Evolutionary conservation across 345 rosid species (phyloP).

Genomic region (Physaria fendleri): DNA sequence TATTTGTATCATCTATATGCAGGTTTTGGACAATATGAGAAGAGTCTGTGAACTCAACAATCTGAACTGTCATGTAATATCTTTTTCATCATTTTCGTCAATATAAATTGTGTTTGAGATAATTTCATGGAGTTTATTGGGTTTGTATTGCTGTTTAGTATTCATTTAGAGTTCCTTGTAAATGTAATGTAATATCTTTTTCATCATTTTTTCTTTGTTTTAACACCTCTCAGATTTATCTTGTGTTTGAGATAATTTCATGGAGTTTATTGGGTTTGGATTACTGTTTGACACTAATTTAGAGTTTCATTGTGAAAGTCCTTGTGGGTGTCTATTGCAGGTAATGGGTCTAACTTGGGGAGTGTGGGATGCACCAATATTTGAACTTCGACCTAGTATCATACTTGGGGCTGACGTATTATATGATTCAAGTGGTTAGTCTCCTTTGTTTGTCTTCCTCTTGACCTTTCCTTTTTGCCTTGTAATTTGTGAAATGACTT

Average conservation of each 20-base stretch:
- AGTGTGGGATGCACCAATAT: conserved; percentile 62
- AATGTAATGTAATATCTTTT: no score
- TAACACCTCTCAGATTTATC: not conserved
- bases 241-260: not conserved
- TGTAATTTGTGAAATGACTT: conserved; percentile 2
- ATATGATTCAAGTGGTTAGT: conserved; percentile 70
- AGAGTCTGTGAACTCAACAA: no score
- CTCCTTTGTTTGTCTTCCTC: conserved; percentile 20
- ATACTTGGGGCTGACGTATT: conserved; percentile 90
- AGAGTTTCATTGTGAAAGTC: not conserved
- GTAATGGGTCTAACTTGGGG: conserved; percentile 81
- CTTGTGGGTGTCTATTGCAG: conserved; percentile 29
- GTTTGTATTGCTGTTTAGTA: not conserved
- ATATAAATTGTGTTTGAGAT: not conserved
- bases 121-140: not conserved
- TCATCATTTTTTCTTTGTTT: no score
- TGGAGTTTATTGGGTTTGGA: not conserved
- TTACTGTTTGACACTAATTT: not conserved
- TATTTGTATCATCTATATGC: no score
- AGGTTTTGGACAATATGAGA: no score
- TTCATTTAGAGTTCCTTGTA: conserved; percentile 5
- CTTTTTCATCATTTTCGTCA: no score
- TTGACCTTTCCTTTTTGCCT: not conserved
- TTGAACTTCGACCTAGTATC: conserved; percentile 49
- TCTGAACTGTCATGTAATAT: no score